A percentile compares a stretch with the other conserved stretches of the same genome.
Conservation (phyloP, 2,329 filamentous ascomycete genomes). For the Immersiporthe knoxdaviesiana region DNA sequence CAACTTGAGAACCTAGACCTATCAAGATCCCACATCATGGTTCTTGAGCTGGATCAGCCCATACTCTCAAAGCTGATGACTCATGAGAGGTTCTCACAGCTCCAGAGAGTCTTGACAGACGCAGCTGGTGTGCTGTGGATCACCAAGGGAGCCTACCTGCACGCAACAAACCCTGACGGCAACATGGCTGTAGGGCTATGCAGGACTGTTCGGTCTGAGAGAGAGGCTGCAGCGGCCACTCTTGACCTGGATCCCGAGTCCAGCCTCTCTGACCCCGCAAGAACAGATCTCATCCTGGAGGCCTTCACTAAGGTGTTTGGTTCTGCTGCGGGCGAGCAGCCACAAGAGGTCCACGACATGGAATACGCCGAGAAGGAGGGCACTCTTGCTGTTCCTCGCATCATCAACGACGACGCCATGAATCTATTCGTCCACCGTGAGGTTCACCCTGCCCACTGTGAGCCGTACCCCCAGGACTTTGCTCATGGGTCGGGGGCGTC, state of each 20-base stretch:
- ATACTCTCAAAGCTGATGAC: slow-evolving; percentile 31
- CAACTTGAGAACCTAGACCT: not conserved
- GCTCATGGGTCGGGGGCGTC: not conserved
- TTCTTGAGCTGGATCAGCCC: slow-evolving; percentile 33
- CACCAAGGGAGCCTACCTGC: slow-evolving; percentile 40
- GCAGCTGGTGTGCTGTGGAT: slow-evolving; percentile 43
- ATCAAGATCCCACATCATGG: slow-evolving; percentile 32
- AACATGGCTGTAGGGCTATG: slow-evolving; percentile 36
- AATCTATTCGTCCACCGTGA: slow-evolving; percentile 35
- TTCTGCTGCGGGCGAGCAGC: slow-evolving; percentile 14
- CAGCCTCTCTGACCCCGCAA: slow-evolving; percentile 20
- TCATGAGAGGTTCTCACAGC: slow-evolving; percentile 24
- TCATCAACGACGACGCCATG: slow-evolving; percentile 33
- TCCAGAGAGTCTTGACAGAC: slow-evolving; percentile 33
- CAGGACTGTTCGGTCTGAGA: slow-evolving; percentile 36
- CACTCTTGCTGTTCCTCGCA: slow-evolving; percentile 33
- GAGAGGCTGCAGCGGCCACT: slow-evolving; percentile 30
- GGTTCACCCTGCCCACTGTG: slow-evolving; percentile 26
- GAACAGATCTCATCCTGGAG: slow-evolving; percentile 31
- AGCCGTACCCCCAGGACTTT: slow-evolving; percentile 33
- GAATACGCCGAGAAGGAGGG: slow-evolving; percentile 37
- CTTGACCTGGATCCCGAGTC: slow-evolving; percentile 34
- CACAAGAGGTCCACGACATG: slow-evolving; percentile 29
- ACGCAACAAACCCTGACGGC: slow-evolving; percentile 34
- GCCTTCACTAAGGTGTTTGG: slow-evolving; percentile 31